phyloP scores from a whole-genome alignment of 202 grass and related monocot genomes.

The Alloteropsis angusta region DNA sequence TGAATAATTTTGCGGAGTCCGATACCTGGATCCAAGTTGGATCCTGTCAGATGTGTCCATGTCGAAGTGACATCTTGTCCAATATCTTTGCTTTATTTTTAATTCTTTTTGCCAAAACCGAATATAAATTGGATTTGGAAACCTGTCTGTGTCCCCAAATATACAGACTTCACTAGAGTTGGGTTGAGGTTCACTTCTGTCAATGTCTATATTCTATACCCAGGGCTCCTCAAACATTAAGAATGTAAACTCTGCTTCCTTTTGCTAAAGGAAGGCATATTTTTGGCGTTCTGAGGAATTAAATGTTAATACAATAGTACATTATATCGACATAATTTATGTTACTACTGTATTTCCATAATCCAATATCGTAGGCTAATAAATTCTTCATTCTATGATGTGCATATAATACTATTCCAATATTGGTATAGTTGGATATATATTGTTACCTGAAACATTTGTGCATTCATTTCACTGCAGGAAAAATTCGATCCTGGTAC shows the following conservation, averaged over 20 bases:
- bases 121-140: background rate
- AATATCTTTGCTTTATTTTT: background rate
- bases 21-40: background rate
- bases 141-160: background rate
- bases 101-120: background rate
- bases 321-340: background rate
- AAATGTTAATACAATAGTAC: background rate
- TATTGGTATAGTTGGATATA: background rate
- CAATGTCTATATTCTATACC: background rate
- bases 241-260: conserved; percentile 2
- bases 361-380: background rate
- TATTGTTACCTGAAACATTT: background rate
- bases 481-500: conserved; percentile 87
- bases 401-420: conserved; percentile 1
- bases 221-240: background rate
- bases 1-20: background rate
- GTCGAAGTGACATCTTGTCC: background rate
- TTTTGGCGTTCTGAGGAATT: background rate
- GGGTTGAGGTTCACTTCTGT: background rate
- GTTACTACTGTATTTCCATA: background rate
- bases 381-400: conserved; percentile 9
- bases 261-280: background rate
- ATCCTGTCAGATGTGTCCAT: background rate
- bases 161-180: background rate
- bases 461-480: conserved; percentile 38